Base-by-base conservation (phyloP, 805 yeast genomes). In the Candida loeiensis region DNA sequence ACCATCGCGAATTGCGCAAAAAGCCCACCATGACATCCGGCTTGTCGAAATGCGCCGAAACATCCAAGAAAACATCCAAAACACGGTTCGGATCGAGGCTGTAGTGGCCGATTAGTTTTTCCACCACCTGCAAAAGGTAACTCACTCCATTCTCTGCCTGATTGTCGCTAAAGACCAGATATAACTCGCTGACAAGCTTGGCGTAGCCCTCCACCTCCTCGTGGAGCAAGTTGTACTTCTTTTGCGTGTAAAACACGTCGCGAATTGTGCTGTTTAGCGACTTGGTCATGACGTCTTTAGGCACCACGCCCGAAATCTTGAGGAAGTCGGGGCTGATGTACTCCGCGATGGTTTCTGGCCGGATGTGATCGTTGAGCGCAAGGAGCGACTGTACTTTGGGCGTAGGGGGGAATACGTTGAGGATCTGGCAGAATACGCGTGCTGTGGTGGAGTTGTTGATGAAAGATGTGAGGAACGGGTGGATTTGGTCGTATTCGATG, bases 131-230 rank as follows among this genome's bases (percentile, higher is more conserved):
- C 7, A 71, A 54, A 7, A 76, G 70, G 37, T 66, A 69, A 1
- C 64, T 60, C 0, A 77, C 61, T 49, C 76, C 51, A 62, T 3
- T 51, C 45, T 6, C 73, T 58, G 40, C 73, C 71, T 2, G 64
- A 61, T 24, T 70, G 66, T 18, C 53, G 24, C 24, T 50, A 39
- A 74, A 62, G 1, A 78, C 68, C 2, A 59, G 45, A 39, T 64
- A 57, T 9, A 83, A 45, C 35, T 80, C 77, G 2, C 71, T 70
- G 1, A 79, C 56, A 22, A 85, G 63, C 48, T 79, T 80, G 9
- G 95, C 60, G 59, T 77, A 89, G 1, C 96, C 97, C 53, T 83
- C 88, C 17, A 79, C 66, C 45, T 84, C 84, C 57, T 90, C 96
- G 36, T 79, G 76, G 6, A 86, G 51, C 13, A 88, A 63, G 43